Percentiles rank a stretch among this genome's conserved stretches.
These are phyloP conservation scores for Dendrocalamus sinicus DNA, from an alignment of 176 grass and related monocot genomes.

Conservation along the genomic window DNA sequence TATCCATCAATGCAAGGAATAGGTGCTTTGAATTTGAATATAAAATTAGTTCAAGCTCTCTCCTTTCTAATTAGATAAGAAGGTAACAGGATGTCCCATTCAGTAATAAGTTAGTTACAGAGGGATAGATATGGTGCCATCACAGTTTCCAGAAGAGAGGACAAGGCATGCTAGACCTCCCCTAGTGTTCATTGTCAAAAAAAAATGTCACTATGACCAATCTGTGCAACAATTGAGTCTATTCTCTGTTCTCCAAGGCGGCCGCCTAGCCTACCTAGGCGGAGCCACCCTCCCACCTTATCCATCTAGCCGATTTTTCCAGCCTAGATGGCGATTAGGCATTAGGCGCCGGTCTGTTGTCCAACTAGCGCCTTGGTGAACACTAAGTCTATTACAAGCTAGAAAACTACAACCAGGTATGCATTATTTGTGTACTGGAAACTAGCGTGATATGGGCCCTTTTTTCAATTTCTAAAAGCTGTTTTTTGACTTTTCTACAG, in stretches of 20 bases:
- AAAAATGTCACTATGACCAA: conserved; percentile 11
- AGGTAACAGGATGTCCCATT: conserved; percentile 28
- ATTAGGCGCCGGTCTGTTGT: too few species aligned
- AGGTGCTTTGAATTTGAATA: conserved; percentile 27
- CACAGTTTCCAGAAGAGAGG: conserved; percentile 23
- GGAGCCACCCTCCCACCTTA: too few species aligned
- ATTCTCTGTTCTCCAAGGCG: not conserved
- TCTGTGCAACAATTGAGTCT: conserved; percentile 9
- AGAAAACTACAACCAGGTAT: conserved; percentile 32
- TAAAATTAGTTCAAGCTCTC: conserved; percentile 19
- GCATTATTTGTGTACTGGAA: conserved; percentile 21
- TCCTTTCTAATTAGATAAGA: conserved; percentile 35
- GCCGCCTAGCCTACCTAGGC: too few species aligned
- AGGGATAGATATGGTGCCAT: conserved; percentile 33
- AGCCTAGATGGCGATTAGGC: too few species aligned
- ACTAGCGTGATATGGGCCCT: not conserved
- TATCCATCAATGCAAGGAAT: conserved; percentile 21
- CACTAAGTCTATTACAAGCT: conserved; percentile 16
- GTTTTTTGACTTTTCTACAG: too few species aligned
- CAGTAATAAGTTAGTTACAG: conserved; percentile 28
- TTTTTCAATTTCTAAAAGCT: too few species aligned
- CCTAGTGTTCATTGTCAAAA: too few species aligned
- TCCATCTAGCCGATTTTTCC: too few species aligned
- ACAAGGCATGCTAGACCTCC: not conserved
- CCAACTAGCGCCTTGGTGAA: too few species aligned